Evolutionary conservation across 129 eudicot genomes (phyloP), one percentile per base, ranked within the genome.

Genomic region (Pulicaria dysenterica): DNA sequence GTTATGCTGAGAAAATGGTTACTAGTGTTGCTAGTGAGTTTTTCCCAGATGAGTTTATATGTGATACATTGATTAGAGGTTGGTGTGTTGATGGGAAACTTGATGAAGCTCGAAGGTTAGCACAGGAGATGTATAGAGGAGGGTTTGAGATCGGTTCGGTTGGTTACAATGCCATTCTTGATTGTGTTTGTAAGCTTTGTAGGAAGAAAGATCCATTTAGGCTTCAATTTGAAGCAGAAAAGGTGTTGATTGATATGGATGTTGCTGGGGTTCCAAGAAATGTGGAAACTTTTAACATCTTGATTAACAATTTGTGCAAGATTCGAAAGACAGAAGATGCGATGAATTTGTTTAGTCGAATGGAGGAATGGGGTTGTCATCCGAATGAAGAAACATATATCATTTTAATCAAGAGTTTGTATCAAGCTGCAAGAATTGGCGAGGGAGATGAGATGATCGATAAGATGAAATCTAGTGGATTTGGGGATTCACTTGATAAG

Each of bases 371-470:
- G 99, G 97, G 97, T 53, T 90, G 96, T 81, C 74, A 41, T 58
- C 99, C 97, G 1, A 82, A 94, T 67, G 96, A 81, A 24, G 74
- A 88, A n/a, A 90, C 99, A 0, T 90, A 85, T 82, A 81, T 94
- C 79, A 72, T 80, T 58, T 42, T 94, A n/a, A 86, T 87, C 49
- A 88, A 73, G 80, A 90, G 99, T 73, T 76, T 94, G 74, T 94
- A 90, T 88, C 97, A 94, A 80, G 99, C 94, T 76, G 99, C 99
- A 0, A 80, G 99, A 62, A 66, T 88, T 4, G 97, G 93, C 0
- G 99, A 94, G 46, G 99, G 98, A 0, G 96, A 94, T 59, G 96
- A 93, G 72, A 90, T 94, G 96, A 94, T 94, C 43, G 99, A 90
- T 80, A 77, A 80, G 75, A 94, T 94, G 96, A 94, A 90, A 72